Evolutionary conservation across 768 basidiomycete species (phyloP), one percentile per base, ranked within the genome.

Genomic region (Boletus huronensis): DNA sequence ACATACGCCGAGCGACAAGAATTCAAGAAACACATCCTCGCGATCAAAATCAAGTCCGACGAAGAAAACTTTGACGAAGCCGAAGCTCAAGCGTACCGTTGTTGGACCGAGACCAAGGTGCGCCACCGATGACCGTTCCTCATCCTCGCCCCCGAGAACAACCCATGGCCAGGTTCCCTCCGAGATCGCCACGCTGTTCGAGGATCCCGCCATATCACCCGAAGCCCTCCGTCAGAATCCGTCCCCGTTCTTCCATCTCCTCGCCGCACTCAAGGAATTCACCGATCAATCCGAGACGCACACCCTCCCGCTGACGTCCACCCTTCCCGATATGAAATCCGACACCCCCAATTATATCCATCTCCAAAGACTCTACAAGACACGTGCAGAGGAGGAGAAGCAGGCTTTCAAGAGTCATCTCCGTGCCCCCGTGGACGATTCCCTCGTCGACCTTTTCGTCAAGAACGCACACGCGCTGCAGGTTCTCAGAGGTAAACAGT

Each of bases 11-110:
- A 97, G 61, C 84, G 88, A 63, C 79, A 86, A 57, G 83, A 79
- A 28, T 96, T 98, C 78, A 93, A 94, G 65, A 73, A 79, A 32
- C 52, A 50, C 3, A 73, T 98, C 41, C 71, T 76, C n/a, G 73
- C 74, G 1, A 81, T 86, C 77, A 84, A 85, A 63, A 66, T 80
- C 53, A 93, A 92, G 63, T 61, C 72, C 0, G 97, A 99, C 66
- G 93, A 98, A 66, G 97, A 99, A 76, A 99, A 98, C 72, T 94
- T 94, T 66, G 96, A 97, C 56, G 96, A 98, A 70, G 96, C 95
- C 2, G 82, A 88, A 64, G 79, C 87, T 7, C 90, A 97, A 67
- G 91, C 89, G 0, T 95, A 90, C 69, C 84, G 90, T 26, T 82
- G 82, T 51, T 94, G 85, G 85, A 82, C 82, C 0, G 75, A 75